Percentiles rank a stretch among this genome's conserved stretches.
These are phyloP conservation scores for Penicillium daleae DNA, from an alignment of 495 filamentous ascomycete genomes.

Conservation along the genomic window DNA sequence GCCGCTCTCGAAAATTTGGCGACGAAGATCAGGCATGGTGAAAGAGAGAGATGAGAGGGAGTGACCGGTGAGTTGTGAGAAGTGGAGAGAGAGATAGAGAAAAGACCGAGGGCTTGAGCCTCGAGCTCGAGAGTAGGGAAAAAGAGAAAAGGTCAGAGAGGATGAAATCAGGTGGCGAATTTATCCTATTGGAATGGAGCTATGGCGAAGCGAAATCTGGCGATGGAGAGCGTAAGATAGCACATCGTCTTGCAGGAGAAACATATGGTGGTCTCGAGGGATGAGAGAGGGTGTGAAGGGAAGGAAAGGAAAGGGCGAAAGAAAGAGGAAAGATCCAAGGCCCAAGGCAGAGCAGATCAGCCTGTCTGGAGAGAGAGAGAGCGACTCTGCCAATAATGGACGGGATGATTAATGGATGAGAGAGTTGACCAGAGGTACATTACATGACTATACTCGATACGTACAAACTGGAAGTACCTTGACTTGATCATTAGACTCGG, in stretches of 20 bases:
- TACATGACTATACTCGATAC: not conserved
- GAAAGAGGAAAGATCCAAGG: not conserved
- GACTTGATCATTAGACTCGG: not conserved
- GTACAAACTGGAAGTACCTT: not conserved
- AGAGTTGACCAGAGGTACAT: not conserved
- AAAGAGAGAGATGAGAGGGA: slow-evolving; percentile 14
- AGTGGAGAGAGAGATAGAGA: not conserved
- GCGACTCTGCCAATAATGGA: not conserved
- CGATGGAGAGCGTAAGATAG: slow-evolving; percentile 27
- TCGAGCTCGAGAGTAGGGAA: not conserved
- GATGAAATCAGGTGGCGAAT: slow-evolving; percentile 8
- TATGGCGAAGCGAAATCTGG: slow-evolving; percentile 25
- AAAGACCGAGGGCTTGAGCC: not conserved
- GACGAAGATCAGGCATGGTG: slow-evolving; percentile 63
- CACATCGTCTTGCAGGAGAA: slow-evolving; percentile 34
- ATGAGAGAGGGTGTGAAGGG: slow-evolving; percentile 16
- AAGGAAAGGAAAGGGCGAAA: slow-evolving; percentile 11
- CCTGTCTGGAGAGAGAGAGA: not conserved
- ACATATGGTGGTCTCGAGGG: slow-evolving; percentile 17
- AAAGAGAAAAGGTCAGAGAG: slow-evolving; percentile 6
- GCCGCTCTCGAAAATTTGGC: slow-evolving; percentile 78
- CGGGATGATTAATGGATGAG: slow-evolving; percentile 1
- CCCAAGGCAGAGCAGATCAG: not conserved
- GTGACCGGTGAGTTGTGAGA: slow-evolving; percentile 11
- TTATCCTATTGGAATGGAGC: slow-evolving; percentile 38